Conservation (phyloP, 2,329 filamentous ascomycete genomes). For the Penicillium sp. region DNA sequence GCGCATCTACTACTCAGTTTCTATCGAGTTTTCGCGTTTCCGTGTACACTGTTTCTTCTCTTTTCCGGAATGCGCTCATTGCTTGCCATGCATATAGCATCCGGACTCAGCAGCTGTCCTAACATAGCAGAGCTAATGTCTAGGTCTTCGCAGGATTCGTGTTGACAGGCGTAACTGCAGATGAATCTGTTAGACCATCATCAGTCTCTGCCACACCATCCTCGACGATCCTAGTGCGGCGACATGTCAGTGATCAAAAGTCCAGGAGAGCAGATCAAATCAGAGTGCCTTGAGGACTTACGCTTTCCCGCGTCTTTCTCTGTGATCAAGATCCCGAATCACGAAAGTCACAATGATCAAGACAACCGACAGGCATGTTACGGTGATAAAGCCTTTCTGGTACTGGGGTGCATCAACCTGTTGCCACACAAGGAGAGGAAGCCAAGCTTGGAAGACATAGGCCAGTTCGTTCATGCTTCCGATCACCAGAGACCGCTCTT, state of each 20-base stretch:
- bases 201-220: conserved; percentile 1
- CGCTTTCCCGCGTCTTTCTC: conserved; percentile 5
- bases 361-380: conserved; percentile 48
- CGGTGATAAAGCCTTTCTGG: conserved; percentile 59
- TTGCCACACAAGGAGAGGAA: conserved; percentile 65
- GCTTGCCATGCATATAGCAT: no score
- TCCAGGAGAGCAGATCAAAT: no score
- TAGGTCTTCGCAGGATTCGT: conserved; percentile 3
- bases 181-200: conserved; percentile 4
- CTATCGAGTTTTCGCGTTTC: no score
- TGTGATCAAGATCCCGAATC: conserved; percentile 31
- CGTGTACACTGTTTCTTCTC: no score
- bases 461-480: conserved; percentile 67
- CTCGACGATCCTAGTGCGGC: background rate
- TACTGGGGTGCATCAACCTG: conserved; percentile 62
- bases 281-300: conserved; percentile 4
- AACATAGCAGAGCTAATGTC: background rate
- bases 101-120: no score
- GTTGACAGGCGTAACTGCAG: background rate
- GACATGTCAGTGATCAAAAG: no score
- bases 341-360: conserved; percentile 53
- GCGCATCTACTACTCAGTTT: no score
- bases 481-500: conserved; percentile 65
- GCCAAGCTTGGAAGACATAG: conserved; percentile 67
- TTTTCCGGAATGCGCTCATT: no score